Conservation (phyloP, 2,329 filamentous ascomycete genomes). For the Cryphonectria parasitica region DNA sequence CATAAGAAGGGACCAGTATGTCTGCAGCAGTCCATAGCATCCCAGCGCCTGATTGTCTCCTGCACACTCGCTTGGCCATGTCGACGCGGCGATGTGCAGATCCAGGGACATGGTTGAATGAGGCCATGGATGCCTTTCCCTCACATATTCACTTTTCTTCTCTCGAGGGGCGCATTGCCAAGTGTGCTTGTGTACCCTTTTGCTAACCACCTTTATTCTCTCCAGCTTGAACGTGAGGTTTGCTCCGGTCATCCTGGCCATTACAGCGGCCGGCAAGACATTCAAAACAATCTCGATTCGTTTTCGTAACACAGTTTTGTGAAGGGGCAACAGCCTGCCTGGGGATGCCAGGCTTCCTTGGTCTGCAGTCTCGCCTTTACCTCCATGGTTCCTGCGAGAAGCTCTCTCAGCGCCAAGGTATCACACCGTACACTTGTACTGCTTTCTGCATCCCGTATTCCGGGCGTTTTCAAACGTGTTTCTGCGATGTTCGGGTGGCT, state of each 20-base stretch:
- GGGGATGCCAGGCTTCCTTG: constrained; percentile 2
- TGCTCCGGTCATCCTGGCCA: neutral
- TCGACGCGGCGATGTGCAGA: constrained; percentile 18
- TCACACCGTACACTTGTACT: constrained; percentile 12
- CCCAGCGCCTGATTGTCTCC: constrained; percentile 7
- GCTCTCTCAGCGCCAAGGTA: constrained; percentile 13
- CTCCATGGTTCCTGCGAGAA: constrained; percentile 16
- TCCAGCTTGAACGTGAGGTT: neutral
- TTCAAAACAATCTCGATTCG: constrained; percentile 19
- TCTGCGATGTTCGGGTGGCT: neutral
- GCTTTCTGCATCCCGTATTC: constrained; percentile 17
- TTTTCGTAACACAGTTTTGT: constrained; percentile 12
- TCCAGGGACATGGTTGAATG: neutral
- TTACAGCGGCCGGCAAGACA: neutral
- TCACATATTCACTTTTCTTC: neutral
- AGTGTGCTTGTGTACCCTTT: neutral
- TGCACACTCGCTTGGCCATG: neutral
- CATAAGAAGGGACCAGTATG: constrained; percentile 36
- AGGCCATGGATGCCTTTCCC: neutral
- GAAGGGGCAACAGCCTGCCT: neutral
- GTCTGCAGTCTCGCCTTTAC: constrained; percentile 17
- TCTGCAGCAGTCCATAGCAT: constrained; percentile 19
- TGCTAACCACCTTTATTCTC: neutral
- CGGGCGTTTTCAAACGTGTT: constrained; percentile 14
- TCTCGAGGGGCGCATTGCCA: neutral